Conservation (phyloP, 768 basidiomycete species). For the Erythrobasidium yunnanense region DNA sequence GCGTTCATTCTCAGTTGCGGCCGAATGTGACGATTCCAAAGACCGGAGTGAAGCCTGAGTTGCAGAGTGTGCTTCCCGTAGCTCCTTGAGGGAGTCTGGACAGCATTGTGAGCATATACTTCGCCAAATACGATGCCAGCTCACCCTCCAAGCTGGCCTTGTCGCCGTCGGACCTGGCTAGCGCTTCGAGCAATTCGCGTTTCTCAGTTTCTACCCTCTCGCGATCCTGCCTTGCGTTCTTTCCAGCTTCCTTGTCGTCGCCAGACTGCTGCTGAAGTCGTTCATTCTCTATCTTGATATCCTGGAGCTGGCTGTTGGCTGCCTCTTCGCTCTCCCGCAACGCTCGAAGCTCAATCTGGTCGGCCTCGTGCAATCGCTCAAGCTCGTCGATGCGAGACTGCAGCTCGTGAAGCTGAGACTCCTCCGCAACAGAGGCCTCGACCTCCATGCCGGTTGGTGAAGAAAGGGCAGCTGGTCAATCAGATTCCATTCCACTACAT, state of each 20-base stretch:
- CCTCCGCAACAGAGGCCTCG: not conserved
- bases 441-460: not conserved
- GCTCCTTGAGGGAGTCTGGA: constrained; percentile 61
- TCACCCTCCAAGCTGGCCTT: constrained; percentile 61
- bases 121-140: constrained; percentile 54
- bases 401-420: constrained; percentile 19
- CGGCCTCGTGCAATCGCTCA: constrained; percentile 7
- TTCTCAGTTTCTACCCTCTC: constrained; percentile 75
- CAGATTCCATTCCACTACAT: not conserved
- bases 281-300: constrained; percentile 55
- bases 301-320: constrained; percentile 51
- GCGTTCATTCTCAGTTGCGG: constrained; percentile 27
- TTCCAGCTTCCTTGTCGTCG: constrained; percentile 11
- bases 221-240: constrained; percentile 48
- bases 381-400: constrained; percentile 16
- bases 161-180: constrained; percentile 72
- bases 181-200: constrained; percentile 69
- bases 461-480: not conserved
- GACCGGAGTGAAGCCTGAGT: constrained; percentile 61
- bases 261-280: constrained; percentile 44
- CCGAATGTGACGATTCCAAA: constrained; percentile 59
- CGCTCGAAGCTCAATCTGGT: constrained; percentile 8
- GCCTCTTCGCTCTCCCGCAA: constrained; percentile 36
- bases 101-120: constrained; percentile 48
- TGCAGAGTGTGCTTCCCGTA: constrained; percentile 57